Evolutionary conservation across 1,139 yeast species (phyloP).

Genomic region (Geotrichum bryndzae): DNA sequence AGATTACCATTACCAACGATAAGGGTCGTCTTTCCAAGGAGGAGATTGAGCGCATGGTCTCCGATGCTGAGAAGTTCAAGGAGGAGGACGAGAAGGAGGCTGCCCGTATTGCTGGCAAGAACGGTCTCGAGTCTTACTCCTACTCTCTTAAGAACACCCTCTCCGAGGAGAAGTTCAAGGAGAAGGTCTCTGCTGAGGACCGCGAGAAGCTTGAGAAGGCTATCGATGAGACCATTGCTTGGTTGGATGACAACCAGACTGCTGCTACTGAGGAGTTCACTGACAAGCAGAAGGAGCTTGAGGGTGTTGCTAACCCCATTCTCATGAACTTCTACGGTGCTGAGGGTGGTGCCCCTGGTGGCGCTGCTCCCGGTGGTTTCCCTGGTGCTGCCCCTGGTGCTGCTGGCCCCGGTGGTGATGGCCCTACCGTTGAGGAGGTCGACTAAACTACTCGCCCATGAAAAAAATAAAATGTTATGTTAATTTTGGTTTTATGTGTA

Average conservation of each 20-base stretch:
- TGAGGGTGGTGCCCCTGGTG: constrained; percentile 52
- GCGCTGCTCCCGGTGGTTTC: constrained; percentile 58
- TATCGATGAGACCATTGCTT: constrained; percentile 76
- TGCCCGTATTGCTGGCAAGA: constrained; percentile 70
- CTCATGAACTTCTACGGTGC: constrained; percentile 78
- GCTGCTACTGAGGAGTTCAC: constrained; percentile 82
- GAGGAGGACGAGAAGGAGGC: constrained; percentile 83
- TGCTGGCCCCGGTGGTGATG: constrained; percentile 37
- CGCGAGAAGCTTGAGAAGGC: constrained; percentile 73
- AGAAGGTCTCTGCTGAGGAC: constrained; percentile 77
- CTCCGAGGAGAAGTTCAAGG: constrained; percentile 72
- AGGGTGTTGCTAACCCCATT: constrained; percentile 89
- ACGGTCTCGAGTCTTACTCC: constrained; percentile 87
- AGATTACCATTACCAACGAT: constrained; percentile 84
- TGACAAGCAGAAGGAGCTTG: constrained; percentile 91
- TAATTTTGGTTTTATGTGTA: background rate
- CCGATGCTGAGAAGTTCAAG: constrained; percentile 82
- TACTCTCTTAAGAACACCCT: constrained; percentile 83
- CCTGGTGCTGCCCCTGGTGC: constrained; percentile 65
- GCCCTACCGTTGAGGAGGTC: constrained; percentile 93
- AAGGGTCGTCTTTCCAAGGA: constrained; percentile 94
- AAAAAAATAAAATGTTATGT: background rate
- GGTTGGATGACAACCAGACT: constrained; percentile 85
- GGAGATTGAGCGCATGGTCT: constrained; percentile 90
- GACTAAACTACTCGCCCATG: constrained; percentile 45